These are phyloP conservation scores for Helianthus tuberosus DNA, from an alignment of 129 eudicot species.

Conservation along the genomic window DNA sequence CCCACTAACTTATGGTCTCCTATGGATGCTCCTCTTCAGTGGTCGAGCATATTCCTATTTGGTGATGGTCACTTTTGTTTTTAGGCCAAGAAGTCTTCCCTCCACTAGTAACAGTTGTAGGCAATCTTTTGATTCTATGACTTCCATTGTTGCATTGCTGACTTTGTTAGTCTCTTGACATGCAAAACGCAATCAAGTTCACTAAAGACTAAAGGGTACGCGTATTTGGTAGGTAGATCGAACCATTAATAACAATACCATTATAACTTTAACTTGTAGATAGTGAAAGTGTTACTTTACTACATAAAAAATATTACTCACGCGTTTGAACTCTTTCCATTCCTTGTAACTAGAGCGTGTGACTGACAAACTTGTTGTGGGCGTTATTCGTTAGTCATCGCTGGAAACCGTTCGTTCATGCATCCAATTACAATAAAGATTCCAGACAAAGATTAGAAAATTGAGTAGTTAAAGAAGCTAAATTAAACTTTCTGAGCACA, in stretches of 20 bases:
- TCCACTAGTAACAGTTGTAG: conserved; percentile 20
- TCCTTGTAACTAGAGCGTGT: background rate
- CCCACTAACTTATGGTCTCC: background rate
- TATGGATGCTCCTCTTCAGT: background rate
- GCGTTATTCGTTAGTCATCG: background rate
- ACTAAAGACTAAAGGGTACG: background rate
- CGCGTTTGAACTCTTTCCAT: background rate
- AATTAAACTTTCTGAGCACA: conserved; percentile 19
- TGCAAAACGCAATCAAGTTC: background rate
- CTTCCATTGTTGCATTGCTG: conserved; percentile 4
- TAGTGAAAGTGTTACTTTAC: background rate
- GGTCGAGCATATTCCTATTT: conserved; percentile 14
- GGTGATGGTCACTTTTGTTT: conserved; percentile 19
- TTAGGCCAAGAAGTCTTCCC: conserved; percentile 20
- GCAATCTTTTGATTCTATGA: conserved; percentile 2
- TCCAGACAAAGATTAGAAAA: conserved; percentile 24
- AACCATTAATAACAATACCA: background rate
- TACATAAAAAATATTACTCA: background rate
- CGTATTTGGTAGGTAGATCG: background rate
- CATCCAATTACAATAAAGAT: conserved; percentile 29
- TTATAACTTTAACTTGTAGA: background rate
- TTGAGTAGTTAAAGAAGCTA: conserved; percentile 16
- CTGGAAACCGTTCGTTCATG: conserved; percentile 27
- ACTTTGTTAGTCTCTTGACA: conserved; percentile 1
- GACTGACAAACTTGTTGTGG: background rate